Evolutionary conservation across 805 yeast species (phyloP), one percentile per base, ranked within the genome.

Genomic region (Zygosaccharomyces pseudorouxii): DNA sequence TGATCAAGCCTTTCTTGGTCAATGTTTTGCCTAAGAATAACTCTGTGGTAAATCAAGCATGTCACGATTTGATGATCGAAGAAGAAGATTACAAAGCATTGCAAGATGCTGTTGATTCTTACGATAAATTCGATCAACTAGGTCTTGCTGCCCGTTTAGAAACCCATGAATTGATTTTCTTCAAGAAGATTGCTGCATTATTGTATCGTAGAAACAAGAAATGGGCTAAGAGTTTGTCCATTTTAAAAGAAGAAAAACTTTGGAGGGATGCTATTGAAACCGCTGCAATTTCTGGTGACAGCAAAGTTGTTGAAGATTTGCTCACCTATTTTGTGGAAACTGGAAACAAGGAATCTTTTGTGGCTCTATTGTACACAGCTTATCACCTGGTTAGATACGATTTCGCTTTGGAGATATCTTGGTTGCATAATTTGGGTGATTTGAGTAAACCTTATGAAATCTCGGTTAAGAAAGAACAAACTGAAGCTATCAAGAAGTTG

Each of bases 181-280:
- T 93, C 78, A 85, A 97, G 72, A 95, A 89, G 73, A 89, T 93
- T 63, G 95, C 97, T 35, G 98, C 98, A 43, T 80, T 89, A 58
- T 77, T 93, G 56, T 93, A 86, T 78, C 82, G 96, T 68, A 89
- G 89, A 72, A 89, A 89, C 73, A 90, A 89, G 79, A 92, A 93
- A 69, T 93, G 89, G 85, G 77, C 72, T 66, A 92, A 90, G 77
- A 84, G 96, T 43, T 83, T 93, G 64, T 78, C 90, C 2, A 81
- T 93, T 53, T 79, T 89, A 63, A 93, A 93, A 75, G 79, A 84
- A 52, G 98, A 93, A 73, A 89, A 87, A 71, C 76, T 93, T 60
- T 93, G 97, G 98, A 76, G 84, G 50, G 97, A 90, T 68, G 90
- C 96, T 53, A 86, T 93, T 64, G 87, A 81, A 64, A 90, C 98